Evolutionary conservation across 257 asterid species (phyloP).

Genomic region (Fraxinus pennsylvanica): DNA sequence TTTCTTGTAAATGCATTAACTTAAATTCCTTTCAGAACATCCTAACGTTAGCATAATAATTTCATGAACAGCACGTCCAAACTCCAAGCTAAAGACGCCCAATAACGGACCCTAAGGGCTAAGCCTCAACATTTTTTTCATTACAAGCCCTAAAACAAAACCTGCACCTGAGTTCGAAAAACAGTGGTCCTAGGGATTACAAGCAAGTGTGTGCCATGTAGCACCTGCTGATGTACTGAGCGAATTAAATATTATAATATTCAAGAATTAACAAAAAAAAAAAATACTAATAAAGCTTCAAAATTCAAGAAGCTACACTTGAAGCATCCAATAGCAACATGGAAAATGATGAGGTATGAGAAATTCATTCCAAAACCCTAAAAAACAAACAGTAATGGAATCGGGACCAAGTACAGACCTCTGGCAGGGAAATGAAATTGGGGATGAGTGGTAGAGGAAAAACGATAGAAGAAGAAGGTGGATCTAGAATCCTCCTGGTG

Average conservation of each 20-base stretch:
- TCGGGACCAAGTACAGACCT: slow-evolving; percentile 16
- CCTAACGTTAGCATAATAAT: neutral
- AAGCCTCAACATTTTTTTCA: neutral
- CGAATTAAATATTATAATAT: neutral
- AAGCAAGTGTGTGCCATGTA: no score
- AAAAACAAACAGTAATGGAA: neutral
- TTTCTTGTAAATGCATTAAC: neutral
- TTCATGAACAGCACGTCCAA: neutral
- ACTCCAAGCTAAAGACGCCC: neutral
- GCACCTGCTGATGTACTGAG: no score
- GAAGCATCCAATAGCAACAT: neutral
- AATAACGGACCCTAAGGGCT: neutral
- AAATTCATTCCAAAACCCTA: neutral
- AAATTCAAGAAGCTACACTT: neutral
- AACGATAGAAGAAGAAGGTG: slow-evolving; percentile 16
- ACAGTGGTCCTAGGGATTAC: neutral
- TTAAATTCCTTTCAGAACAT: no score
- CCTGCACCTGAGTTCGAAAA: neutral
- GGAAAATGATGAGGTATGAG: neutral
- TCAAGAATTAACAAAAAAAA: neutral
- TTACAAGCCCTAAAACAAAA: neutral
- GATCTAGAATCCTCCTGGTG: slow-evolving; percentile 13
- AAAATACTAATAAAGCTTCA: neutral
- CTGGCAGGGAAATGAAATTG: slow-evolving; percentile 20
- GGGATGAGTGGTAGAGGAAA: slow-evolving; percentile 20